Base-by-base conservation (phyloP, 306 rosid genomes). In the Acacia melanoxylon region DNA sequence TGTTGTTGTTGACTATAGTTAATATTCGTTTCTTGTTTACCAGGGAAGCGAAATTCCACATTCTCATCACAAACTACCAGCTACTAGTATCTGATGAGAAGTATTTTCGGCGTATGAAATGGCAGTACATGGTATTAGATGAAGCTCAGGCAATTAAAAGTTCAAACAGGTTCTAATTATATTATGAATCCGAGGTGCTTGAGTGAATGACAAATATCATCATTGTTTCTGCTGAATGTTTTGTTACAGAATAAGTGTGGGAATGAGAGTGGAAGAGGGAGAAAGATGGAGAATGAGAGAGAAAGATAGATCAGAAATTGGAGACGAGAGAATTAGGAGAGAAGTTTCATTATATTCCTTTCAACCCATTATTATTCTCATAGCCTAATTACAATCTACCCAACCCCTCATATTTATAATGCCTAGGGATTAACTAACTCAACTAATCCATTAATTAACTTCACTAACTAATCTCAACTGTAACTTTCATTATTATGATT, bases 121-220 rank as follows among this genome's bases (percentile, higher is more conserved):
- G 99, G 99, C 99, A 96, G 78, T 96, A 96, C 84, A 96, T 96
- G 99, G 98, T 96, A 78, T 89, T 96, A 85, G 99, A 96, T 88
- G 99, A 96, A 88, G 99, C 99, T 58, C 98, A 96, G 84, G 99
- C 99, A 77, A 96, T 96, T 74, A 96, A 96, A 86, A 93, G 98
- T 88, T 62, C 99, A 8, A 87, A 78, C 88, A 96, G 99, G 99
- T 96, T 31, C 40, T 83, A 61, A 66, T 82, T 52, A 62, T 73
- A 85, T 59, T 62, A 51, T 82, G 35, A 48, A 51, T 80, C 17
- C 61, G 19, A 74, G 11, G 69, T 63, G 84, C 82, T 73, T 71
- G 66, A 68, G 54, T 75, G 74, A 71, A 49, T 22, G 35, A 0
- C 65, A 17, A 75, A 29, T 58, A 72, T 63, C 75, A 27, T 75